phyloP scores from a whole-genome alignment of 176 grass and related monocot species.

The Pontederia crassipes region DNA sequence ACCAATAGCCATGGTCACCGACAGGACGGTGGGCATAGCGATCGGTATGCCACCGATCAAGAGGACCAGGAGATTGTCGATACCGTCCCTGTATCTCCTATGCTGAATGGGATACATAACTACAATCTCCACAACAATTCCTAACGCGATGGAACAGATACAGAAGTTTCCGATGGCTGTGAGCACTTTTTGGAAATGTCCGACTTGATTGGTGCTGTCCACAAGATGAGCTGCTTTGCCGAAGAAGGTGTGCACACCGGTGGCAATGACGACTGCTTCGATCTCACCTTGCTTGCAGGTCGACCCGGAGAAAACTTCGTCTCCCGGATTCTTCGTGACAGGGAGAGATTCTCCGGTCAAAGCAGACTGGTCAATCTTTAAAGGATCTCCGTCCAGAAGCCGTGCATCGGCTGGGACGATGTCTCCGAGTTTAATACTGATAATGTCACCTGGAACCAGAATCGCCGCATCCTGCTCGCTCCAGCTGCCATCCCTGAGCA shows the following conservation, averaged over 20 bases:
- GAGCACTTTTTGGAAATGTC: conserved; percentile 92
- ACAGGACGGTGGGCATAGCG: conserved; percentile 92
- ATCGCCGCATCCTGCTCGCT: conserved; percentile 54
- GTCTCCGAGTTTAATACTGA: conserved; percentile 85
- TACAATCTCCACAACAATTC: conserved; percentile 46
- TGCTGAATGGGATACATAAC: conserved; percentile 90
- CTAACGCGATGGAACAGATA: conserved; percentile 58
- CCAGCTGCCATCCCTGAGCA: conserved; percentile 68
- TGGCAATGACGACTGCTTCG: conserved; percentile 76
- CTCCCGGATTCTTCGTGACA: conserved; percentile 52
- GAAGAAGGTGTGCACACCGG: conserved; percentile 95
- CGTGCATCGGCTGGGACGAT: conserved; percentile 76
- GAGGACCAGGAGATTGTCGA: conserved; percentile 89
- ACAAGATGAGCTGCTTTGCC: conserved; percentile 96
- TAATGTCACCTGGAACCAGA: conserved; percentile 78
- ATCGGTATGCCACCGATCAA: conserved; percentile 95
- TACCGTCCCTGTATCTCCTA: conserved; percentile 71
- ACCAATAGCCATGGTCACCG: conserved; percentile 93
- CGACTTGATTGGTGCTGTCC: conserved; percentile 80
- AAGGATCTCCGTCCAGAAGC: conserved; percentile 64
- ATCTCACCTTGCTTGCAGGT: conserved; percentile 98
- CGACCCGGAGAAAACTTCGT: conserved; percentile 74
- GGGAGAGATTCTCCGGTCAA: conserved; percentile 81
- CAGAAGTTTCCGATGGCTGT: conserved; percentile 92
- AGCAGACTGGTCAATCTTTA: conserved; percentile 93